Evolutionary conservation across 139 green algal genomes (phyloP).

Genomic region (Nannochloris sp.): DNA sequence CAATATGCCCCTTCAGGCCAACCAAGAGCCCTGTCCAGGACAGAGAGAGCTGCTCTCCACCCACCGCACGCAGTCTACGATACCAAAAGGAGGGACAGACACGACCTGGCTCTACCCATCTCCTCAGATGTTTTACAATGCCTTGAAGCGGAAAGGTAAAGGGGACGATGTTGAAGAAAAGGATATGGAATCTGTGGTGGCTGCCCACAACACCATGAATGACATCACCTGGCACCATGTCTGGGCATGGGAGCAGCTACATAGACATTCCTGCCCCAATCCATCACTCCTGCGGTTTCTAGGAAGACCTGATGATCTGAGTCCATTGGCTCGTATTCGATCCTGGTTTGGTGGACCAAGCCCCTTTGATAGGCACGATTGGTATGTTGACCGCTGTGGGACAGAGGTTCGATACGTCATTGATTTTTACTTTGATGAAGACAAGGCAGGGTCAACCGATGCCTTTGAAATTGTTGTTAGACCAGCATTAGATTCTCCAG

Average conservation of each 20-base stretch:
- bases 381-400: constrained; percentile 80
- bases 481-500: constrained; percentile 74
- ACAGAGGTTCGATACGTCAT: constrained; percentile 90
- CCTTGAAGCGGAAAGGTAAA: constrained; percentile 87
- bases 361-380: constrained; percentile 93
- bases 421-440: constrained; percentile 95
- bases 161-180: constrained; percentile 79
- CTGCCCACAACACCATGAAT: constrained; percentile 78
- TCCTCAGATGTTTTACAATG: constrained; percentile 97
- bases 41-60: constrained; percentile 72
- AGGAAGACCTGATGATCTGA: constrained; percentile 79
- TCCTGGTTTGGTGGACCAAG: constrained; percentile 49
- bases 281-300: constrained; percentile 73
- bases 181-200: constrained; percentile 83
- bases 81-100: constrained; percentile 83
- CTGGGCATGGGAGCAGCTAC: constrained; percentile 75
- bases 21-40: constrained; percentile 73
- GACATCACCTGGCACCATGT: constrained; percentile 78
- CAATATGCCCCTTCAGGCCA: constrained; percentile 86
- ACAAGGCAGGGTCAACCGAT: constrained; percentile 60
- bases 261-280: constrained; percentile 52
- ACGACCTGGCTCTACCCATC: constrained; percentile 85
- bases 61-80: constrained; percentile 58
- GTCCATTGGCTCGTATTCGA: constrained; percentile 64
- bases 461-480: constrained; percentile 78